Base-by-base conservation (phyloP, 352 stramenopile species). In the Poterioochromonas sp. region DNA sequence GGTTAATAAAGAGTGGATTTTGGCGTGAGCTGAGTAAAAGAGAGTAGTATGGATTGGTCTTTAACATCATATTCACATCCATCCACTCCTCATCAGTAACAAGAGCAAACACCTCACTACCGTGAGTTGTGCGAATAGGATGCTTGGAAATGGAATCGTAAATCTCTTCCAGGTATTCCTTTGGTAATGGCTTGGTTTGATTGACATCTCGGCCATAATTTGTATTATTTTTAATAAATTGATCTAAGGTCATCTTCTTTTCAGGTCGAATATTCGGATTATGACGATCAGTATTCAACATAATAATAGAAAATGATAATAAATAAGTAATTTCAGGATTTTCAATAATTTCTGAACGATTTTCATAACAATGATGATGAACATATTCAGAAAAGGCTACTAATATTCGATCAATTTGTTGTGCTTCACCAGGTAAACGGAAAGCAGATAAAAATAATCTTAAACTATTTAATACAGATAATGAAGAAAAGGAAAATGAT, bases 181-280 rank as follows among this genome's bases (percentile, higher is more conserved):
- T 62, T n/a, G 80, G 65, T 3, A 83, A 65, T 39, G 77, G 34
- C 22, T 20, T 58, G 1, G 85, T 87, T 68, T 86, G 86, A 0
- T 88, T 91, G 54, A 93, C 89, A 80, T 94, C 89, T n/a, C 82
- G 78, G 1, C 90, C 90, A 71, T 95, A 95, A 78, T 93, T 92
- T 43, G 85, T 86, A 84, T 95, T 95, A 78, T 94, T 93, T 64
- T 87, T 88, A 80, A 95, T 87, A 78, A 95, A 95, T 76, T 91
- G 88, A 20, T 85, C 78, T 32, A 91, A 78, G 53, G 88, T 90
- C 90, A 94, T 95, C 65, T 92, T 92, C 78, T 90, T 90, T 63
- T 94, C 88, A 0, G 81, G 77, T 2, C 85, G 84, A 68, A 94
- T 92, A 68, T 93, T 94, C 22, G 87, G 77, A 78, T 94, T 93